Percentiles rank a stretch among this genome's conserved stretches.
These are phyloP conservation scores for Eremochloa ophiuroides DNA, from an alignment of 176 grass and related monocot genomes.

Conservation along the genomic window DNA sequence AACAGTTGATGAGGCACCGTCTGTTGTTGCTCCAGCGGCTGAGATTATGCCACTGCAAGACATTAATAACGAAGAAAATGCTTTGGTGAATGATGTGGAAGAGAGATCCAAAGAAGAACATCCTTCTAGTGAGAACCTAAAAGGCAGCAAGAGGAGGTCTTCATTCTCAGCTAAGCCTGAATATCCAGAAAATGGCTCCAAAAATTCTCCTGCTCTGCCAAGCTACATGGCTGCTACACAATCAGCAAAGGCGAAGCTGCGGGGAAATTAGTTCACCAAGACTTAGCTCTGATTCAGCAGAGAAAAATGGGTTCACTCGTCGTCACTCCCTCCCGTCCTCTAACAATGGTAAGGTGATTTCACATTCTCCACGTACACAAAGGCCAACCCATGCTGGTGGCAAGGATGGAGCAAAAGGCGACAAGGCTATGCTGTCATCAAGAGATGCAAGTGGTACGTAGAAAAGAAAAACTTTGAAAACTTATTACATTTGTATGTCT, in stretches of 20 bases:
- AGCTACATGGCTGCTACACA: slow-evolving; percentile 90
- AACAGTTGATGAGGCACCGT: slow-evolving; percentile 25
- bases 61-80: slow-evolving; percentile 57
- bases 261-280: slow-evolving; percentile 70
- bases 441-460: slow-evolving; percentile 71
- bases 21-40: slow-evolving; percentile 25
- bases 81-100: slow-evolving; percentile 46
- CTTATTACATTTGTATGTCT: neutral
- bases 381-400: slow-evolving; percentile 53
- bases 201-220: slow-evolving; percentile 57
- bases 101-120: slow-evolving; percentile 61
- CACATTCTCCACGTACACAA: slow-evolving; percentile 74
- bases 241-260: slow-evolving; percentile 87
- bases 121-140: slow-evolving; percentile 45
- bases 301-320: slow-evolving; percentile 68
- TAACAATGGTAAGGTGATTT: slow-evolving; percentile 64
- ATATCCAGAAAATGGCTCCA: slow-evolving; percentile 62
- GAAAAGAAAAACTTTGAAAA: neutral
- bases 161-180: slow-evolving; percentile 74
- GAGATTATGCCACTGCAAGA: slow-evolving; percentile 64
- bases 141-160: slow-evolving; percentile 73
- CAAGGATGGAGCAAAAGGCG: slow-evolving; percentile 54
- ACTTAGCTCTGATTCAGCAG: slow-evolving; percentile 61
- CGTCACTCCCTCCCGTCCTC: slow-evolving; percentile 82
- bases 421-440: slow-evolving; percentile 73